Base-by-base conservation (phyloP, 371 early-diverging fungal genomes). In the Saksenaea oblongispora region DNA sequence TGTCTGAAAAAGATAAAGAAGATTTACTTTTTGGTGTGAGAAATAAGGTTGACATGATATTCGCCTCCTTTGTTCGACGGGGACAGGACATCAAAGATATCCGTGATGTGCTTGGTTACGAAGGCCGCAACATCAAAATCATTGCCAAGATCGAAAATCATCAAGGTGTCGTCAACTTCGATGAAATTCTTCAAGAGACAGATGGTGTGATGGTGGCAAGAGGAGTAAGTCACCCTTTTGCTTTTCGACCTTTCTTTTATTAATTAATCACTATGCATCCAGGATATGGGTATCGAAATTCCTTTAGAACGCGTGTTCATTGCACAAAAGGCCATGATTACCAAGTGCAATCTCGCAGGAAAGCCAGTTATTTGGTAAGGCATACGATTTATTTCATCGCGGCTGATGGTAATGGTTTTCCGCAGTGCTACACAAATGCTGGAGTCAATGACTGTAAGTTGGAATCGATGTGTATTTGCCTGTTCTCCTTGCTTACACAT, bases 191-290 rank as follows among this genome's bases (percentile, higher is more conserved):
- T 41, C 78, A 70, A 42, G 98, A 87, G 44, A 91, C 98, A 7
- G 99, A 99, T 82, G 99, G 98, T 66, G 90, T 99, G 61, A 99
- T 99, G 99, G 93, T 99, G 61, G 99, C 99, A 27, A 90, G 99
- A 74, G 99, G 99, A 54, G 75, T 75, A 72, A 64, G 70, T 62
- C 31, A n/a, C 27, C 15, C 74, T 7, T 34, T 47, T 34, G n/a
- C 28, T 28, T 18, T 39, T 55, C n/a, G 14, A 39, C 4, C 18
- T 34, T 9, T 15, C 26, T 18, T 41, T n/a, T 10, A n/a, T 8
- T 36, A 4, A 54, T 53, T 39, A 28, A 13, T 13, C 24, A 34
- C 24, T 64, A 7, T 8, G 1, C 27, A 27, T 36, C 24, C 73
- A 78, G 78, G 98, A 99, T 83, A 85, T 99, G 69, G 98, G 98